A percentile compares a stretch with the other conserved stretches of the same genome.
These are phyloP conservation scores for Carex littledalei DNA, from an alignment of 176 grass and related monocot species.

Conservation along the genomic window DNA sequence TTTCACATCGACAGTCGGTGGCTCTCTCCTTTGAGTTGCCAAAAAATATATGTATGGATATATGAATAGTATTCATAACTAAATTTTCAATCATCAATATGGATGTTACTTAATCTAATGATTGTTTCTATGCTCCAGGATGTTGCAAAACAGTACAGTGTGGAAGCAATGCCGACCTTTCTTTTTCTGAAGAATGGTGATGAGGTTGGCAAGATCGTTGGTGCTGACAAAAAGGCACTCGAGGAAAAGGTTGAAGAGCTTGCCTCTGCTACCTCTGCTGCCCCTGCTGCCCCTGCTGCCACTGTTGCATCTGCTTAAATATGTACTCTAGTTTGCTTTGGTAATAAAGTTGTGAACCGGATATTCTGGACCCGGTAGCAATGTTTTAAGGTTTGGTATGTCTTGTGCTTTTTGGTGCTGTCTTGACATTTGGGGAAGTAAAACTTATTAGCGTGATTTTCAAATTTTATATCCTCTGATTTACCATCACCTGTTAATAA, in stretches of 20 bases:
- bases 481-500: not conserved
- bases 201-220: not conserved
- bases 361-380: not conserved
- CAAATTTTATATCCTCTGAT: not conserved
- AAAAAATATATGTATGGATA: not conserved
- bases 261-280: not conserved
- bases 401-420: not conserved
- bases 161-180: slow-evolving; percentile 9
- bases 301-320: not conserved
- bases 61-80: not conserved
- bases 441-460: not conserved
- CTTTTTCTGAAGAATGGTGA: slow-evolving; percentile 3
- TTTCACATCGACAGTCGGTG: not conserved
- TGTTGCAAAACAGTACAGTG: slow-evolving; percentile 6
- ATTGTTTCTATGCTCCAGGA: not conserved
- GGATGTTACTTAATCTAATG: not conserved
- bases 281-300: not conserved
- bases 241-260: not conserved
- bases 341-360: not conserved
- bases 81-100: not conserved
- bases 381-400: not conserved
- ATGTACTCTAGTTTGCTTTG: not conserved
- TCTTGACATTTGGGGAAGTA: not conserved
- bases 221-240: not conserved
- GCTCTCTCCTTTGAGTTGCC: not conserved